Base-by-base conservation (phyloP, 208 protist genomes). In the Novymonas esmeraldas region DNA sequence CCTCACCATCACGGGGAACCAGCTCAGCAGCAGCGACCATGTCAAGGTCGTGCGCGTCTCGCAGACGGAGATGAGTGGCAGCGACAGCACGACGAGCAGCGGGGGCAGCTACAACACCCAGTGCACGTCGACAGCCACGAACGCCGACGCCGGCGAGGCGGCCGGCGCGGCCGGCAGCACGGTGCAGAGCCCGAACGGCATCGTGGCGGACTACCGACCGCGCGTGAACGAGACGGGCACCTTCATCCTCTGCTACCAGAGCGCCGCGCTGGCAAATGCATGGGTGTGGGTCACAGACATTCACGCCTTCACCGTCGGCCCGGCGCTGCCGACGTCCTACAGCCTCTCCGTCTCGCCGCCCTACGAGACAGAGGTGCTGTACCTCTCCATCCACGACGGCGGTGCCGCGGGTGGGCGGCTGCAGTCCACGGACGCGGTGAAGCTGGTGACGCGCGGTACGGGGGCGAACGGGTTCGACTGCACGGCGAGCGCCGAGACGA, bases 241-340 rank as follows among this genome's bases (percentile, higher is more conserved):
- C 11, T 92, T 88, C 60, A 75, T 94, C 20, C 58, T 97, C 44
- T 97, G 92, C 76, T 97, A 97, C 69, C 80, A 89, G 64, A 93
- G 87, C 63, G 71, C 50, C 14, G 9, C 61, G 24, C 34, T 84
- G 41, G 64, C 55, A 45, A 70, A 82, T 29, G 38, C 59, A 24
- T 97, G 92, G 89, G 38, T 68, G 18, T 94, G 78, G 61, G 79
- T 95, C 26, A 54, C 78, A 2, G 56, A 85, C 46, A 51, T 91
- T 16, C 24, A 74, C 29, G 64, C 64, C 45, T 97, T 97, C 66
- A 79, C 56, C 13, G 92, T 97, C 14, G 70, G 65, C n/a, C 34
- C 49, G 14, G 85, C 92, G 28, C 78, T 83, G 54, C 92, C 89
- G 22, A 81, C 74, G 2, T 28, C 31, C 58, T 95, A 92, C 69